Evolutionary conservation across 75 land plant genomes (phyloP), one percentile per base, ranked within the genome.

Genomic region (Cryptomeria japonica): DNA sequence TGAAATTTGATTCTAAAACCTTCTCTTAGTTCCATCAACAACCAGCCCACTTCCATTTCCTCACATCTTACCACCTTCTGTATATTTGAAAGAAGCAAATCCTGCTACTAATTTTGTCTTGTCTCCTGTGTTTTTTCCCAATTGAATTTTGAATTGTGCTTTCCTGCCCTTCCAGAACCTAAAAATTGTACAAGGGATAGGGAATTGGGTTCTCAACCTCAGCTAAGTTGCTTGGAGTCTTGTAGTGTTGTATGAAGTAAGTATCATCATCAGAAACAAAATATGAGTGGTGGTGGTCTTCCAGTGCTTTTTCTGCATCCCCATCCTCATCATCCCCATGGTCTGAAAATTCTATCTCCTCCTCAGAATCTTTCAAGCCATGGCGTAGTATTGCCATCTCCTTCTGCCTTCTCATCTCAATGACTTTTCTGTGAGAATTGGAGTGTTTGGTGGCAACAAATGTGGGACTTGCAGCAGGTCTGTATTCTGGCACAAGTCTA

Each of bases 381-480:
- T 31, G 36, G 16, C 22, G 93, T 31, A 85, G 32, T 53, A 32
- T 84, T 38, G 77, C 16, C 91, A 92, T 44, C 86, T 94, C 97
- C 88, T 93, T 94, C 91, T 96, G 97, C 32, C 99, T 87, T n/a
- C 99, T 90, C 85, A 98, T 96, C 91, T 98, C 99, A 28, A 98
- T 72, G 80, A 98, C 96, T 87, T 97, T 97, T 49, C 99, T 87
- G 89, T 98, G 99, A 1, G 99, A 98, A 87, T 98, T 97, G 11
- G 99, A 98, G 85, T 98, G 99, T 91, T 95, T 93, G 14, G 96
- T 86, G 38, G 91, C 86, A 34, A 95, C 88, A 83, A 97, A 98
- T 16, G 96, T 94, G 55, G 99, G 99, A 89, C 99, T 97, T n/a
- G 98, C 95, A 2, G 99, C 99, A 88, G 99, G 99, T 41, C 99